Conservation (phyloP, 148 eudicot genomes). For the Silene latifolia region DNA sequence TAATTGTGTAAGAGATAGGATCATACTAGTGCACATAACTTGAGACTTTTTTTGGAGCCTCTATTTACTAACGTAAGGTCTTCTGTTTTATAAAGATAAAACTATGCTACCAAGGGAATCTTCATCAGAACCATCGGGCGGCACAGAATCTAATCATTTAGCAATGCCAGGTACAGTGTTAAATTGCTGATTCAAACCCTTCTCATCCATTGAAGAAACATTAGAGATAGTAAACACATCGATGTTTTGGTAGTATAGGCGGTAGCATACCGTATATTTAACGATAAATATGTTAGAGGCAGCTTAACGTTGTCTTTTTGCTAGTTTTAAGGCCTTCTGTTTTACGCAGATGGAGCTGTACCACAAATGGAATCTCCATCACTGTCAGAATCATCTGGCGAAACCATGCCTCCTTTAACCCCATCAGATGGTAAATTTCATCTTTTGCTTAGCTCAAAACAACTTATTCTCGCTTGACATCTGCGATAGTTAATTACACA, state of each 20-base stretch:
- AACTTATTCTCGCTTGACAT: neutral
- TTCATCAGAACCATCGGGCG: constrained; percentile 9
- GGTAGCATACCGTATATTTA: neutral
- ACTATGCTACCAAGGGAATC: neutral
- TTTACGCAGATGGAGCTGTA: constrained; percentile 6
- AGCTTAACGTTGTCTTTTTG: neutral
- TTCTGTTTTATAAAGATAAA: constrained; percentile 1
- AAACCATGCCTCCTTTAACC: neutral
- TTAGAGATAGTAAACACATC: neutral
- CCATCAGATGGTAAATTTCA: constrained; percentile 14
- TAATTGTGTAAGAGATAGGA: constrained; percentile 1
- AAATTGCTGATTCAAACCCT: neutral
- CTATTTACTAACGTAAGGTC: neutral
- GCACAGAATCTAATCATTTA: neutral
- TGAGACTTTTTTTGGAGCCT: neutral
- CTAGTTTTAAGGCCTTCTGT: neutral
- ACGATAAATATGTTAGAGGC: neutral
- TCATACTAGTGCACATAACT: neutral
- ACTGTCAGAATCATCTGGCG: neutral
- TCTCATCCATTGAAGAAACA: neutral
- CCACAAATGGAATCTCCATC: neutral
- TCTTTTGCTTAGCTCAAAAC: neutral
- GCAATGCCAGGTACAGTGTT: constrained; percentile 4
- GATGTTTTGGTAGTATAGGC: neutral
- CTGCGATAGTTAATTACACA: neutral